Base-by-base conservation (phyloP, 331 rosid genomes). In the Phaseolus coccineus region DNA sequence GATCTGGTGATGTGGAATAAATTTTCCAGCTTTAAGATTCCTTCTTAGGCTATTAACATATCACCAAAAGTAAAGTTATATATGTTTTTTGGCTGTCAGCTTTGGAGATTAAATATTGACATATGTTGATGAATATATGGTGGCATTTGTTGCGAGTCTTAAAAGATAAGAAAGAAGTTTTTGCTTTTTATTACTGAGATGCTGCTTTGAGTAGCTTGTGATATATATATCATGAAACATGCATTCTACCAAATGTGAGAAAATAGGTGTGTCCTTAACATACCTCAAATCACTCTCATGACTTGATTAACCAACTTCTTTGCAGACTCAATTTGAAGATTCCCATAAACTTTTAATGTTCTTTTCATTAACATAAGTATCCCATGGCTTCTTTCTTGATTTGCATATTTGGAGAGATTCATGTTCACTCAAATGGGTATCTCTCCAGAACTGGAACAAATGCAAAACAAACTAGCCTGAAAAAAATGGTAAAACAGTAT, bases 401-500 rank as follows among this genome's bases (percentile, higher is more conserved):
- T 58, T 51, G 37, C 42, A 35, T 76, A 79, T 35, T 75, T 14
- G 2, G 56, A 44, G 22, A 28, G 55, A 74, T 85, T 82, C 28
- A 6, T 27, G 77, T 76, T 80, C 37, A 84, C 89, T 70, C 90
- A 85, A 67, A 94, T 13, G 78, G 65, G 70, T 16, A 94, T 69
- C 55, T 88, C 75, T 80, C 98, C 97, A 22, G 97, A 87, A 82
- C 95, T 89, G 31, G 97, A 19, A 19, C 22, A 89, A 31, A 86
- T 79, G 66, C 90, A 92, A 77, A 92, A 62, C 90, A 92, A 77
- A 92, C 62, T 31, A 89, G 71, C 88, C 97, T 92, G 91, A 28
- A 83, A 80, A n/a, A 40, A 39, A 39, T 4, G 35, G 48, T 6
- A 24, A 51, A 6, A 24, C 31, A 44, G 9, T 50, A 40, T 13